phyloP scores from a whole-genome alignment of 805 yeast genomes.

The Wickerhamiella dianesei region DNA sequence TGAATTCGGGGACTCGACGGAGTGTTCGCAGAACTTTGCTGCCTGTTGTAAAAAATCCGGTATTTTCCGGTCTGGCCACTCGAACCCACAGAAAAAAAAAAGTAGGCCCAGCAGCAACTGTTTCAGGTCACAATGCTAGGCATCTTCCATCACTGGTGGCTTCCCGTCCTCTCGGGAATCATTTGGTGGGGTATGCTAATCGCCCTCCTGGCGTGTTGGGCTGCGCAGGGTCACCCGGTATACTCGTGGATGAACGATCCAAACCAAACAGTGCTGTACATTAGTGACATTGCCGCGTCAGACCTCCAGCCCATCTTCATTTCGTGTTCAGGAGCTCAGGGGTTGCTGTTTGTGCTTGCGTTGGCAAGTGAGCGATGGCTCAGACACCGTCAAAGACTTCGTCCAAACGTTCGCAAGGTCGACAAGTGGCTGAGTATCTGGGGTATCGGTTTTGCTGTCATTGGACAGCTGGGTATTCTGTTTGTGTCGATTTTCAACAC shows the following conservation, averaged over 20 bases:
- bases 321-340: slow-evolving; percentile 63
- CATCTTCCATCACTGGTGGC: slow-evolving; percentile 26
- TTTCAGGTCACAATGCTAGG: slow-evolving; percentile 16
- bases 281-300: slow-evolving; percentile 83
- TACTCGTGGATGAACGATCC: slow-evolving; percentile 41
- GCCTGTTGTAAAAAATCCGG: too few species aligned
- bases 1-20: too few species aligned
- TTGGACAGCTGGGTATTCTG: slow-evolving; percentile 61
- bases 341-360: slow-evolving; percentile 54
- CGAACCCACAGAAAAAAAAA: too few species aligned
- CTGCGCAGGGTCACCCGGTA: slow-evolving; percentile 62
- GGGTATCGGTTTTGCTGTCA: slow-evolving; percentile 34
- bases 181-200: slow-evolving; percentile 90
- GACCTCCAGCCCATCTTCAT: slow-evolving; percentile 75
- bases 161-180: slow-evolving; percentile 53
- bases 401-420: slow-evolving; percentile 34
- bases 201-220: slow-evolving; percentile 68
- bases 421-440: slow-evolving; percentile 33
- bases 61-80: too few species aligned
- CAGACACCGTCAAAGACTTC: slow-evolving; percentile 42
- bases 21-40: too few species aligned
- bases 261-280: slow-evolving; percentile 39
- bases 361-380: slow-evolving; percentile 49
- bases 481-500: slow-evolving; percentile 66
- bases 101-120: too few species aligned